Evolutionary conservation across 2,329 filamentous ascomycete genomes (phyloP), one percentile per base, ranked within the genome.

Genomic region (Ophidiomyces ophidiicola): DNA sequence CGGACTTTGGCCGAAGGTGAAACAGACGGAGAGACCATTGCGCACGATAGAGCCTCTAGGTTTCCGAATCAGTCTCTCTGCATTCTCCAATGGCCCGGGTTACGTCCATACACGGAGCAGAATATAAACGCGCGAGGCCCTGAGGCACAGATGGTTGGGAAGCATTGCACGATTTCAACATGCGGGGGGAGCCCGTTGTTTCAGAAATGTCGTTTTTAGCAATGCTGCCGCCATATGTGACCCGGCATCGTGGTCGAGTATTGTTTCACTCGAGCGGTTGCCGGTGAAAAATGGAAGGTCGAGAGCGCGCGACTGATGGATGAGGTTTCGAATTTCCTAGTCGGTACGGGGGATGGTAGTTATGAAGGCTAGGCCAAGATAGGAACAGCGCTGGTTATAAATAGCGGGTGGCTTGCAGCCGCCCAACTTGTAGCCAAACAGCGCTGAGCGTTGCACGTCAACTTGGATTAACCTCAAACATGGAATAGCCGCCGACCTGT

Each of bases 271-370:
- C n/a, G n/a, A n/a, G n/a, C n/a, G n/a, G n/a, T n/a, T n/a, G n/a
- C 14, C 14, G 26, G 28, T n/a, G 28, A 7, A 3, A n/a, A n/a
- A n/a, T n/a, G n/a, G n/a, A n/a, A n/a, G n/a, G n/a, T n/a, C n/a
- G 36, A 12, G 7, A 15, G 6, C 21, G 17, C 20, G 10, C 15
- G 34, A 11, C n/a, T n/a, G n/a, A 18, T 29, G 23, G 24, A 20
- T 38, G 36, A 39, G 21, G 37, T 39, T 33, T 33, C 30, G 30
- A 39, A 39, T 39, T 39, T 28, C 37, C 37, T 39, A 33, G 28
- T 39, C 23, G 30, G 37, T 28, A 6, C 29, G 25, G 25, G 25
- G 14, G 25, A 28, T 28, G 25, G n/a, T n/a, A n/a, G n/a, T n/a
- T 23, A 15, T 5, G 2, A n/a, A 15, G 14, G 23, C 36, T 39